These are phyloP conservation scores for Pittosporum tobira DNA, from an alignment of 129 eudicot species.

Conservation along the genomic window DNA sequence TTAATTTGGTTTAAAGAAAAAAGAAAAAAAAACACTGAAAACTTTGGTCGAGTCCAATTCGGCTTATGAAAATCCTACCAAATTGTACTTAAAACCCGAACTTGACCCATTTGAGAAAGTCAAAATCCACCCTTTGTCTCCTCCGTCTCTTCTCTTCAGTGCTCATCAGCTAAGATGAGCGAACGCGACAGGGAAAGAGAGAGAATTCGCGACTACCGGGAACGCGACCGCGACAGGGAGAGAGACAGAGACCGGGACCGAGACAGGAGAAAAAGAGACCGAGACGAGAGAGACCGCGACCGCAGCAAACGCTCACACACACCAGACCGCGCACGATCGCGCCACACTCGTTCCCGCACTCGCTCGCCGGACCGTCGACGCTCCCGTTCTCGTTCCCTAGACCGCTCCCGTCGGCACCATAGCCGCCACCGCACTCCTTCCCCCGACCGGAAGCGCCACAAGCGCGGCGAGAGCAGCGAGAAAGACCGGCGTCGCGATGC, in stretches of 20 bases:
- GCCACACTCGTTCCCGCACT: slow-evolving; percentile 58
- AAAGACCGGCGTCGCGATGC: slow-evolving; percentile 23
- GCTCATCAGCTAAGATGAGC: too few relatives aligned
- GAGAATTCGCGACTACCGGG: slow-evolving; percentile 35
- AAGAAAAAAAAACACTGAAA: too few relatives aligned
- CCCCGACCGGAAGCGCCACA: slow-evolving; percentile 61
- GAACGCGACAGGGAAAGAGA: slow-evolving; percentile 40
- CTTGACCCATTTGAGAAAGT: too few relatives aligned
- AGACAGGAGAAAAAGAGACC: slow-evolving; percentile 19
- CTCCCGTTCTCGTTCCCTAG: slow-evolving; percentile 36
- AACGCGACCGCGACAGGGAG: slow-evolving; percentile 14
- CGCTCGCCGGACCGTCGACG: slow-evolving; percentile 50
- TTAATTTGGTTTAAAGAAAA: too few relatives aligned
- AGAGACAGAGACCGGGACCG: slow-evolving; percentile 25
- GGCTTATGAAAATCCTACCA: too few relatives aligned
- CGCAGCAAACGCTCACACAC: slow-evolving; percentile 46
- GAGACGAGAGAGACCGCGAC: slow-evolving; percentile 33
- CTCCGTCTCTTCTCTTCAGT: too few relatives aligned
- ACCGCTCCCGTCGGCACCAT: slow-evolving; percentile 32
- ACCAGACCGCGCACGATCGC: slow-evolving; percentile 63
- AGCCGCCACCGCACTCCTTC: slow-evolving; percentile 39
- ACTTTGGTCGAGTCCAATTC: too few relatives aligned
- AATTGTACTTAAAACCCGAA: too few relatives aligned
- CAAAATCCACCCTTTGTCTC: too few relatives aligned
- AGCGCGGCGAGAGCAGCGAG: slow-evolving; percentile 38